Percentiles rank a stretch among this genome's conserved stretches.
These are phyloP conservation scores for Trapa bicornis DNA, from an alignment of 345 rosid genomes.

Conservation along the genomic window DNA sequence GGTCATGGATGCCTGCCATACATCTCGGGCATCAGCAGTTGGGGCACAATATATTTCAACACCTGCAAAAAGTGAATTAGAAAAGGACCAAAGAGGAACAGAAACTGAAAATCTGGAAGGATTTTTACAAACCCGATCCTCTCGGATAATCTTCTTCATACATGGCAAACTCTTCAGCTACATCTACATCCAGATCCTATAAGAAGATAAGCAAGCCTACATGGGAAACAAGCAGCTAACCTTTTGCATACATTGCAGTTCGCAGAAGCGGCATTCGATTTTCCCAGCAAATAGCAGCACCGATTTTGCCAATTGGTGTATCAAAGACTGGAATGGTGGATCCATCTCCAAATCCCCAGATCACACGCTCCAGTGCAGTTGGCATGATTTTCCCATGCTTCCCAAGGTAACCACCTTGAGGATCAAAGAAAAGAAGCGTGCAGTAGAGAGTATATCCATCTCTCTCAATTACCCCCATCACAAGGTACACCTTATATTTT, in stretches of 20 bases:
- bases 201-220: neutral
- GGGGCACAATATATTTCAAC: constrained; percentile 93
- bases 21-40: constrained; percentile 74
- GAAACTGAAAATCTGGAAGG: neutral
- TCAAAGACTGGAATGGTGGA: constrained; percentile 79
- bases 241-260: constrained; percentile 90
- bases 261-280: constrained; percentile 89
- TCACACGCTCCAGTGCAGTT: constrained; percentile 71
- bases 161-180: neutral
- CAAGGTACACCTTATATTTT: constrained; percentile 66
- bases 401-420: constrained; percentile 68
- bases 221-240: constrained; percentile 21
- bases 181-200: neutral
- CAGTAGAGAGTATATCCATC: constrained; percentile 90
- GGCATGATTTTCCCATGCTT: constrained; percentile 94
- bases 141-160: neutral
- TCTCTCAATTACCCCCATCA: constrained; percentile 91
- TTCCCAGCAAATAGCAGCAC: constrained; percentile 94
- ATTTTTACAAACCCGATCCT: neutral
- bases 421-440: constrained; percentile 62
- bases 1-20: constrained; percentile 85
- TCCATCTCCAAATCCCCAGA: constrained; percentile 97
- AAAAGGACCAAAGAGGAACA: neutral
- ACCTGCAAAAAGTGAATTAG: constrained; percentile 20
- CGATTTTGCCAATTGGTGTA: constrained; percentile 71